These are phyloP conservation scores for Colletotrichum sp. DNA, from an alignment of 2,329 filamentous ascomycete genomes.

Conservation along the genomic window DNA sequence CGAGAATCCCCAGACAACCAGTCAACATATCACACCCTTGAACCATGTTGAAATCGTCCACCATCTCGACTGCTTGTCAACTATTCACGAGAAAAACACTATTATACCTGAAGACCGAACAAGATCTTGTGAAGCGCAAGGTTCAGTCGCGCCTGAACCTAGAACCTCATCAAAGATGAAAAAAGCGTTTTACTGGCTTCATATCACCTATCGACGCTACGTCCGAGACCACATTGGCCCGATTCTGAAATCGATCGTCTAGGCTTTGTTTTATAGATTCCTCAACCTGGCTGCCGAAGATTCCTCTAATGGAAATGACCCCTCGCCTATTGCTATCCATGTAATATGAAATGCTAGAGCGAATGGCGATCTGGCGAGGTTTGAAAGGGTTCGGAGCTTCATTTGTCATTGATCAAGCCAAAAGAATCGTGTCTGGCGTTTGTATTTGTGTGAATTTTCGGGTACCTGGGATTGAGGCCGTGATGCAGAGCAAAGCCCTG, in stretches of 20 bases:
- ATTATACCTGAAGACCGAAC: rapidly evolving
- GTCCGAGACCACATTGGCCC: background rate
- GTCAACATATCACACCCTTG: too few species aligned
- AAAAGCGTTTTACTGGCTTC: background rate
- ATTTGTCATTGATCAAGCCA: background rate
- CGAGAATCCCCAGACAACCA: too few species aligned
- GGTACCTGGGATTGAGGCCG: background rate
- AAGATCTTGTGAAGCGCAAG: too few species aligned
- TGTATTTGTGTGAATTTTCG: too few species aligned
- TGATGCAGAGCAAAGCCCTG: background rate
- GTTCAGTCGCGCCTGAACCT: rapidly evolving
- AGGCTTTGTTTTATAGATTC: background rate
- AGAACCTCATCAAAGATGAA: too few species aligned
- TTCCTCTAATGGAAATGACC: rapidly evolving
- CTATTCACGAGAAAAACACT: background rate
- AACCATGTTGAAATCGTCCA: too few species aligned
- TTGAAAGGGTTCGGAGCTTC: rapidly evolving
- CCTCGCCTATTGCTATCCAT: rapidly evolving
- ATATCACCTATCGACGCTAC: too few species aligned
- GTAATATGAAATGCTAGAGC: background rate
- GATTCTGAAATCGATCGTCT: rapidly evolving
- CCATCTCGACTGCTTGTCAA: background rate
- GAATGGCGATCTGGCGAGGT: background rate
- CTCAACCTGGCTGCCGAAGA: rapidly evolving
- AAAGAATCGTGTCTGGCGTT: too few species aligned